A percentile compares a stretch with the other conserved stretches of the same genome.
Evolutionary conservation across 2,329 filamentous ascomycete species (phyloP).

Genomic region (Zopfia rhizophila): DNA sequence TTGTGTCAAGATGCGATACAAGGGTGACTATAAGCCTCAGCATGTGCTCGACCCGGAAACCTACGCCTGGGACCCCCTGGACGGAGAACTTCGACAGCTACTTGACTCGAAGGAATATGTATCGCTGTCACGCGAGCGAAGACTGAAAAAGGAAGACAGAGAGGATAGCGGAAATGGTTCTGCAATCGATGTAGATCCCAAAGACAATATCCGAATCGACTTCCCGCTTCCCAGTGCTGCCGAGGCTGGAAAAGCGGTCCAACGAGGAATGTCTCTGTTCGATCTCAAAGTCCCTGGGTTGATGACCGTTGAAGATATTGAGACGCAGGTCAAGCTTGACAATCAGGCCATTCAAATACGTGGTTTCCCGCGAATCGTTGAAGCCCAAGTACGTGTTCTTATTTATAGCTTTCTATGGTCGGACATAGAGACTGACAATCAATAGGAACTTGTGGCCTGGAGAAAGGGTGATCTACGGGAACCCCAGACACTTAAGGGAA

Average conservation of each 20-base stretch:
- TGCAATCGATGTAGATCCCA: neutral
- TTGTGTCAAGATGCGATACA: slow-evolving; percentile 86
- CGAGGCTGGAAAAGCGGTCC: slow-evolving; percentile 47
- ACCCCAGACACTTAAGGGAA: slow-evolving; percentile 65
- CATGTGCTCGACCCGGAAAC: slow-evolving; percentile 76
- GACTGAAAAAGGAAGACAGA: slow-evolving; percentile 26
- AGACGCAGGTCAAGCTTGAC: slow-evolving; percentile 65
- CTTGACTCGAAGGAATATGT: slow-evolving; percentile 68
- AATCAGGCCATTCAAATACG: slow-evolving; percentile 65
- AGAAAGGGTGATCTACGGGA: slow-evolving; percentile 62
- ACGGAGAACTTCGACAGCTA: slow-evolving; percentile 61
- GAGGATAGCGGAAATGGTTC: slow-evolving; percentile 1
- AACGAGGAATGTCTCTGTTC: slow-evolving; percentile 63
- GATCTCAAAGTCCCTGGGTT: slow-evolving; percentile 74
- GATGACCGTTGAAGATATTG: slow-evolving; percentile 64
- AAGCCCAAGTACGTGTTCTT: slow-evolving; percentile 44
- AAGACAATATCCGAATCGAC: slow-evolving; percentile 22
- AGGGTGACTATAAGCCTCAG: slow-evolving; percentile 80
- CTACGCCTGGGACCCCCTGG: slow-evolving; percentile 70
- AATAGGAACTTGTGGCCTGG: slow-evolving; percentile 70
- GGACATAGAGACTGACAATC: slow-evolving; percentile 32
- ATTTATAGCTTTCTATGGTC: slow-evolving; percentile 48
- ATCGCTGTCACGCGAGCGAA: slow-evolving; percentile 51
- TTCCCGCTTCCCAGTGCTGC: slow-evolving; percentile 37
- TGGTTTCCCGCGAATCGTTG: slow-evolving; percentile 42